phyloP scores from a whole-genome alignment of 108 stramenopile genomes.

The Conticribra guillardii region DNA sequence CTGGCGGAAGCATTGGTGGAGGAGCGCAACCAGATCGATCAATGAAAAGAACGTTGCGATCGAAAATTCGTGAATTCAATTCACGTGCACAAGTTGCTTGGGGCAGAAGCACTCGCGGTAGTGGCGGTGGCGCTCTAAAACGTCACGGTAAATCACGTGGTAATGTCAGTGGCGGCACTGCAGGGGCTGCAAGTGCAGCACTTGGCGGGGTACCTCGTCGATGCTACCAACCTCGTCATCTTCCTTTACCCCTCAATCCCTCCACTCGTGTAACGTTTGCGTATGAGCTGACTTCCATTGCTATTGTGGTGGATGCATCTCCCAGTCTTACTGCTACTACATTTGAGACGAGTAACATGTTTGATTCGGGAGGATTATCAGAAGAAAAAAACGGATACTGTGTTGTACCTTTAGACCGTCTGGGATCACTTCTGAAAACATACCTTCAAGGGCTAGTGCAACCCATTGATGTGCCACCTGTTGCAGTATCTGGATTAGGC shows the following conservation, averaged over 20 bases:
- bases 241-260: conserved; percentile 70
- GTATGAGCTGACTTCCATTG: conserved; percentile 81
- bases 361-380: conserved; percentile 3
- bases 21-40: conserved; percentile 32
- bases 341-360: conserved; percentile 35
- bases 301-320: conserved; percentile 83
- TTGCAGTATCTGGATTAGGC: conserved; percentile 45
- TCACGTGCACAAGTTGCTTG: conserved; percentile 43
- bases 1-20: conserved; percentile 9
- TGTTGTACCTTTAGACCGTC: conserved; percentile 67
- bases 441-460: conserved; percentile 70
- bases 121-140: conserved; percentile 13
- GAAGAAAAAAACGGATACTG: conserved; percentile 14
- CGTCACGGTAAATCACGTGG: conserved; percentile 8
- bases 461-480: conserved; percentile 62
- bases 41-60: conserved; percentile 45
- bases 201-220: conserved; percentile 8
- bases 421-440: conserved; percentile 61
- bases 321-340: conserved; percentile 72
- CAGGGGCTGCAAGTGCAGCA: neutral
- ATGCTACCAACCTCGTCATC: conserved; percentile 67
- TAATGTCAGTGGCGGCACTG: neutral
- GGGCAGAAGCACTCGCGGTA: conserved; percentile 24
- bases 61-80: conserved; percentile 66
- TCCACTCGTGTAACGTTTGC: conserved; percentile 73